Base-by-base conservation (phyloP, 2,329 filamentous ascomycete species). In the Pseudogymnoascus destructans region DNA sequence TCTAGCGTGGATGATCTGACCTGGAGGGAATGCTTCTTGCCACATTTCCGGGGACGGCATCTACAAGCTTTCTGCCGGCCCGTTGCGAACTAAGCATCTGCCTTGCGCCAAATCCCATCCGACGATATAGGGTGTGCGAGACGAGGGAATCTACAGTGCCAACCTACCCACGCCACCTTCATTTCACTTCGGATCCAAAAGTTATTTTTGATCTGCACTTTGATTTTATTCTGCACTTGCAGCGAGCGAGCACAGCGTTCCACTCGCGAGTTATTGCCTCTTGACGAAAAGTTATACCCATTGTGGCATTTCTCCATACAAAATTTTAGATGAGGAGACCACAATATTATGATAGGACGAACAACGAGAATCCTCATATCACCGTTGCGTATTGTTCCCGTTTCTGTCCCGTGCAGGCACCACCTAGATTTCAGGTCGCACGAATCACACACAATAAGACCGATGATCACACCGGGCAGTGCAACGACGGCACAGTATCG, bases 11-110 rank as follows among this genome's bases (percentile, higher is more conserved):
- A 55, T 27, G 67, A 70, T 58, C 62, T 70, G 61, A 61, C 60
- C 21, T 70, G 65, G 66, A 66, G 64, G 54, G 67, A 69, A 38
- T 63, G 61, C 56, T 65, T 67, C 55, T 58, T 62, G 46, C 63
- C 65, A 3, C 58, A 59, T 33, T 66, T 62, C 57, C 49, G 58
- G 6, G 60, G 60, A 5, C 59, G 59, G 15, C 64, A 66, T 62
- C 32, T 67, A 38, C 60, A 59, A 46, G 63, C 59, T 15, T 65
- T 63, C 56, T 66, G 65, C 52, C 57, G 58, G 49, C 62, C 61
- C 13, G 49, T 63, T 42, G 33, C 5, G 27, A 54, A 25, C 13
- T 40, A 25, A 40, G 2, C 42, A 1, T 17, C 42, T 8, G 5
- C n/a, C 42, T 52, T 52, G n/a, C 9, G n/a, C n/a, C 42, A 27